Evolutionary conservation across 2,329 filamentous ascomycete species (phyloP).

Genomic region (Fusarium sp.): DNA sequence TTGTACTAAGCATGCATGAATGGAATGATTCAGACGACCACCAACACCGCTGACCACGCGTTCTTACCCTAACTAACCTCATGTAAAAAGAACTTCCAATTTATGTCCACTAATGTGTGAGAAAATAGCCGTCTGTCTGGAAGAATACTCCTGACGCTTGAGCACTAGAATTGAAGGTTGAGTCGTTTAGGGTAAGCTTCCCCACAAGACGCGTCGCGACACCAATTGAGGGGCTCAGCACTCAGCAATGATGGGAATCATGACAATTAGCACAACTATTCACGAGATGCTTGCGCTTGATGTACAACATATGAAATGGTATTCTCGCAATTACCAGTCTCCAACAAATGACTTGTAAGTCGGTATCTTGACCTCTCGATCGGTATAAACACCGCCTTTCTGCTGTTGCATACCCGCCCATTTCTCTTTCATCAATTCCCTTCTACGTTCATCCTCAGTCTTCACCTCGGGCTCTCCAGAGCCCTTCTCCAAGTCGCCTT

Average conservation of each 20-base stretch:
- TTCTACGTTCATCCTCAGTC: not conserved
- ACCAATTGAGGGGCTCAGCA: not conserved
- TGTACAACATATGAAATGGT: fast-evolving
- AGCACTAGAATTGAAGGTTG: not conserved
- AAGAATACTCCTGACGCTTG: fast-evolving
- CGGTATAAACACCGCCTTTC: not conserved
- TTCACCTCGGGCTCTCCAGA: not conserved
- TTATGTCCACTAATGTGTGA: fast-evolving
- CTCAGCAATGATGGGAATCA: not conserved
- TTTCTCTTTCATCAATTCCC: not conserved
- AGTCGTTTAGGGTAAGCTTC: not conserved
- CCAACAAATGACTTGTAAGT: constrained; percentile 3
- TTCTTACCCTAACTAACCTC: too few species aligned
- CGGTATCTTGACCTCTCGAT: constrained; percentile 3
- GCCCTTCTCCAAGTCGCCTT: fast-evolving
- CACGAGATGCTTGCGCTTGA: not conserved
- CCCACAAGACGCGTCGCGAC: not conserved
- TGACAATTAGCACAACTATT: not conserved
- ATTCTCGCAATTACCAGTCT: not conserved
- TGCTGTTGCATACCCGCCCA: constrained; percentile 6
- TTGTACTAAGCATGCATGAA: too few species aligned
- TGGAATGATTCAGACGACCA: too few species aligned
- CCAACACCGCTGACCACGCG: too few species aligned
- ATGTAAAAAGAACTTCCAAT: too few species aligned
- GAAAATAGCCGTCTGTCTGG: fast-evolving